Conservation (phyloP, 2,329 filamentous ascomycete species). For the Aspergillus sp. region DNA sequence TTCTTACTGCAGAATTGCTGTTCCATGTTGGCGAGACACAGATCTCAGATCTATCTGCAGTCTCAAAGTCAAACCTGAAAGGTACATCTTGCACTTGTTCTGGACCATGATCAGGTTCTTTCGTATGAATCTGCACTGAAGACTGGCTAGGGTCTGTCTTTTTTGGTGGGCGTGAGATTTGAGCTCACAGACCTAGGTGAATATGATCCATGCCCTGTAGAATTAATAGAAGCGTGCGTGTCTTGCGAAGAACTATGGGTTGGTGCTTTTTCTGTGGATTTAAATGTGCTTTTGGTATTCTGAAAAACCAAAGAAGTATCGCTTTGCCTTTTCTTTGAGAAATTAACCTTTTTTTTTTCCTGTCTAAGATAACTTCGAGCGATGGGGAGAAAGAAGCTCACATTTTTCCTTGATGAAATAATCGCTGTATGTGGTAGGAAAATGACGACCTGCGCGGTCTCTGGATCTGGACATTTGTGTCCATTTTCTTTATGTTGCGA, state of each 20-base stretch:
- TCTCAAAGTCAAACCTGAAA: slow-evolving; percentile 1
- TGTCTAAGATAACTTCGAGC: background rate
- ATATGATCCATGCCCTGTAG: too few species aligned
- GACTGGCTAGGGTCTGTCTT: background rate
- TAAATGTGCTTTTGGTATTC: too few species aligned
- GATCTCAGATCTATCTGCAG: slow-evolving; percentile 8
- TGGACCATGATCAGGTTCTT: background rate
- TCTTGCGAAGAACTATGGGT: too few species aligned
- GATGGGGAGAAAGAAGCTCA: slow-evolving; percentile 7
- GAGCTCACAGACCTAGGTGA: too few species aligned
- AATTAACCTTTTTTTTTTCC: too few species aligned
- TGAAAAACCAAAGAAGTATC: too few species aligned
- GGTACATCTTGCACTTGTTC: background rate
- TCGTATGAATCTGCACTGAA: background rate
- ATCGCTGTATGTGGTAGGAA: slow-evolving; percentile 16
- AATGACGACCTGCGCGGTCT: slow-evolving; percentile 16
- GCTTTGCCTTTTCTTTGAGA: too few species aligned
- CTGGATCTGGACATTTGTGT: slow-evolving; percentile 3
- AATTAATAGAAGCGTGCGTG: too few species aligned
- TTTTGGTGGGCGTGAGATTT: background rate
- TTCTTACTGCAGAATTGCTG: slow-evolving; percentile 12
- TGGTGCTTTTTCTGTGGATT: too few species aligned
- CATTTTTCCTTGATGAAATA: slow-evolving; percentile 13
- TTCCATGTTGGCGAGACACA: slow-evolving; percentile 15
- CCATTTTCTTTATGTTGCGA: background rate